Percentiles rank a stretch among this genome's conserved stretches.
Evolutionary conservation across 139 green algal genomes (phyloP).

Genomic region (Spirogloea muscicola): DNA sequence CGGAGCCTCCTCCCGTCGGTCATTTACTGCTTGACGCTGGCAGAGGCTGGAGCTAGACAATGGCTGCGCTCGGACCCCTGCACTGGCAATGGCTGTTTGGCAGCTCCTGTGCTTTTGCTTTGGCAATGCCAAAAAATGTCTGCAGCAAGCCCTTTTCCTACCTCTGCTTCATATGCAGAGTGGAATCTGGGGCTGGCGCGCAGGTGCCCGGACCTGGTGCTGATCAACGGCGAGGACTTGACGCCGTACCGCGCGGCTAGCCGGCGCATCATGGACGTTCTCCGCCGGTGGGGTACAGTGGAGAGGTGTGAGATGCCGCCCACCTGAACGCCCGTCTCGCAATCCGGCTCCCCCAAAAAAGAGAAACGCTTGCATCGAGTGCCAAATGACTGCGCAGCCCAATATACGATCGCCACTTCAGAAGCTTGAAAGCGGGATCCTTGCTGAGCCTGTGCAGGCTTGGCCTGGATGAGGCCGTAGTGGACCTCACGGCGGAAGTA

Average conservation of each 20-base stretch:
- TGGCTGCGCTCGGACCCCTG: background rate
- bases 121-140: background rate
- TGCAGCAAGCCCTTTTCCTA: background rate
- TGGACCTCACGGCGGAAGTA: conserved; percentile 65
- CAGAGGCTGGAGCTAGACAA: too few species aligned
- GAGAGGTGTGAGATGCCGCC: conserved; percentile 40
- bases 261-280: conserved; percentile 49
- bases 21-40: too few species aligned
- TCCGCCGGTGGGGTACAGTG: conserved; percentile 57
- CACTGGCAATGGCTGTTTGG: background rate
- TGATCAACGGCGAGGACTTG: conserved; percentile 63
- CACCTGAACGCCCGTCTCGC: background rate
- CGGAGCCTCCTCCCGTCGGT: too few species aligned
- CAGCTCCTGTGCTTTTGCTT: background rate
- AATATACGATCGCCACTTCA: background rate
- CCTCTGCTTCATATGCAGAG: background rate
- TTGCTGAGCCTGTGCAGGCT: conserved; percentile 15
- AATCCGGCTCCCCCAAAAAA: background rate
- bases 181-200: background rate
- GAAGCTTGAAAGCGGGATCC: background rate
- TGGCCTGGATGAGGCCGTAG: conserved; percentile 70
- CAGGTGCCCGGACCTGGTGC: conserved; percentile 41
- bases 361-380: background rate
- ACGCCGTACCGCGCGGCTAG: conserved; percentile 57
- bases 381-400: background rate